These are phyloP conservation scores for Ophiorrhiza pumila DNA, from an alignment of 257 asterid species.

Conservation along the genomic window DNA sequence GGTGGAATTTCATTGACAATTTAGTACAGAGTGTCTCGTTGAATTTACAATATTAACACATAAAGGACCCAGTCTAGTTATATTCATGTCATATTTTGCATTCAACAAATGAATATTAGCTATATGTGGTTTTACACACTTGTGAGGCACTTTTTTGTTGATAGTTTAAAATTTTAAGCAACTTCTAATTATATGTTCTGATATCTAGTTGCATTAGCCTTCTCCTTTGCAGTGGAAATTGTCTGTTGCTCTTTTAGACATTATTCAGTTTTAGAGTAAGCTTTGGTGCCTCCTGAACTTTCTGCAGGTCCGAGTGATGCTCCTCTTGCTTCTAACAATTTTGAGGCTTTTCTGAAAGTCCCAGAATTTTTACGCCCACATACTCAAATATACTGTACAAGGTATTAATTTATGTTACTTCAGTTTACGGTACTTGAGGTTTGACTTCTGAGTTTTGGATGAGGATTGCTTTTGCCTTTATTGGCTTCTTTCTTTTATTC, in stretches of 20 bases:
- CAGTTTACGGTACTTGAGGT: not conserved
- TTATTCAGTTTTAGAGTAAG: not conserved
- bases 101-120: not conserved
- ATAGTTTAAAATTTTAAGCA: not conserved
- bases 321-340: constrained; percentile 86
- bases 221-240: not conserved
- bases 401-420: constrained; percentile 38
- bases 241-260: not conserved
- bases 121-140: not conserved
- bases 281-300: constrained; percentile 21
- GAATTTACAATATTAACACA: not conserved
- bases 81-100: not conserved
- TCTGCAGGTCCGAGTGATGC: constrained; percentile 91
- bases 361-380: constrained; percentile 93
- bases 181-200: not conserved
- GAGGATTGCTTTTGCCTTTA: not conserved
- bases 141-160: not conserved
- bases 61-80: not conserved
- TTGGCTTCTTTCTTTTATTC: no score
- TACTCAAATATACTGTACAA: constrained; percentile 93
- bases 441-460: no score
- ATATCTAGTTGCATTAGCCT: not conserved
- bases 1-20: not conserved
- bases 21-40: not conserved
- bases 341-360: constrained; percentile 92